phyloP scores from a whole-genome alignment of 2,329 filamentous ascomycete genomes.

The Teratosphaeria viscida region DNA sequence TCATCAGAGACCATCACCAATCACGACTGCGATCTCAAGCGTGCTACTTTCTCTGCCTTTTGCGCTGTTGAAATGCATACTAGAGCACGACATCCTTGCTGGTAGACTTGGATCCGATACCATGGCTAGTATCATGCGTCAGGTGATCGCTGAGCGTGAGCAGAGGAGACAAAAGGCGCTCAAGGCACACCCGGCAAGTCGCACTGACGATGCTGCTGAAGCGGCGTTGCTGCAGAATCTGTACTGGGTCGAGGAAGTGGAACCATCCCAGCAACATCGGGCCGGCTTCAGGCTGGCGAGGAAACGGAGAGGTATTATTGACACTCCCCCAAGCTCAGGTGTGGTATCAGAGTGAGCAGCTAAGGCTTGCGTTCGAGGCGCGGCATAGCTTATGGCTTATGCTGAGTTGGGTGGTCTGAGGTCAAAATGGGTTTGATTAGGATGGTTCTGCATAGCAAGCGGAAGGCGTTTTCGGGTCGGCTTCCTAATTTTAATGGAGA shows the following conservation, averaged over 20 bases:
- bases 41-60: conserved; percentile 62
- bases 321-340: conserved; percentile 20
- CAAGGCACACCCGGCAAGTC: conserved; percentile 9
- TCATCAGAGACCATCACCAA: conserved; percentile 22
- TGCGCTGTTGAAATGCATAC: conserved; percentile 51
- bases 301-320: conserved; percentile 18
- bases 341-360: conserved; percentile 11
- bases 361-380: background rate
- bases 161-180: conserved; percentile 20
- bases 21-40: conserved; percentile 49
- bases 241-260: conserved; percentile 28
- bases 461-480: conserved; percentile 10
- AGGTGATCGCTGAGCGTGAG: conserved; percentile 36
- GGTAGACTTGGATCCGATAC: conserved; percentile 30
- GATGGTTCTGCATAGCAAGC: conserved; percentile 17
- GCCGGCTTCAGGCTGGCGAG: conserved; percentile 28
- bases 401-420: too few species aligned
- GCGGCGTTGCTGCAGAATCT: conserved; percentile 15
- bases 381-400: background rate
- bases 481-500: background rate
- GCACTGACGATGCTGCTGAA: conserved; percentile 4
- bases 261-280: conserved; percentile 25
- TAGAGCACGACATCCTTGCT: conserved; percentile 51
- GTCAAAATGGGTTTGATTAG: background rate
- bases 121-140: conserved; percentile 31